Evolutionary conservation across 129 eudicot species (phyloP).

Genomic region (Centella asiatica): DNA sequence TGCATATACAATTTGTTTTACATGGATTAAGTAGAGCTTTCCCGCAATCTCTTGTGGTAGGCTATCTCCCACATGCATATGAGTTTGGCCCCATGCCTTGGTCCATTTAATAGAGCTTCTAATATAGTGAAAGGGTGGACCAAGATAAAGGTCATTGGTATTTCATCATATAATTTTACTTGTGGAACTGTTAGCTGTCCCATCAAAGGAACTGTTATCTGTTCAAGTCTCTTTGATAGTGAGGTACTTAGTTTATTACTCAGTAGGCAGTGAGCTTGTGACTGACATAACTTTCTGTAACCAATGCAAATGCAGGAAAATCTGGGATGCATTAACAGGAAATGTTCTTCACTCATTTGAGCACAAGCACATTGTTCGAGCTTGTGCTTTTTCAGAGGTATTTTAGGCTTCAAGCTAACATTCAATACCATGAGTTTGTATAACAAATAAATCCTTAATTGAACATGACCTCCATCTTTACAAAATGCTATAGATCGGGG

Average conservation of each 20-base stretch:
- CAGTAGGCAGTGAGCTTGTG: background rate
- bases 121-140: too few species aligned
- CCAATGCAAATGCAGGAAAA: constrained; percentile 34
- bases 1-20: too few species aligned
- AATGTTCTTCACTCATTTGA: constrained; percentile 65
- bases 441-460: background rate
- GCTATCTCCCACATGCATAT: too few species aligned
- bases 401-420: background rate
- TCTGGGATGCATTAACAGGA: constrained; percentile 82
- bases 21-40: background rate
- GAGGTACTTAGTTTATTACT: background rate
- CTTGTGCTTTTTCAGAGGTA: constrained; percentile 82
- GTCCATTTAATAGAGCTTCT: too few species aligned
- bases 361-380: constrained; percentile 78
- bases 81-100: too few species aligned
- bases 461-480: background rate
- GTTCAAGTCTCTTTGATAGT: too few species aligned
- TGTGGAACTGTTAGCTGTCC: background rate
- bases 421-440: background rate
- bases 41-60: too few species aligned
- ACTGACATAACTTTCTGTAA: constrained; percentile 2
- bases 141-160: too few species aligned
- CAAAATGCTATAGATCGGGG: background rate
- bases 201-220: background rate
- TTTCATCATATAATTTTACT: too few species aligned